Percentiles rank a stretch among this genome's conserved stretches.
Conservation (phyloP, 176 grass and related monocot species). For the Eragrostis curvula region DNA sequence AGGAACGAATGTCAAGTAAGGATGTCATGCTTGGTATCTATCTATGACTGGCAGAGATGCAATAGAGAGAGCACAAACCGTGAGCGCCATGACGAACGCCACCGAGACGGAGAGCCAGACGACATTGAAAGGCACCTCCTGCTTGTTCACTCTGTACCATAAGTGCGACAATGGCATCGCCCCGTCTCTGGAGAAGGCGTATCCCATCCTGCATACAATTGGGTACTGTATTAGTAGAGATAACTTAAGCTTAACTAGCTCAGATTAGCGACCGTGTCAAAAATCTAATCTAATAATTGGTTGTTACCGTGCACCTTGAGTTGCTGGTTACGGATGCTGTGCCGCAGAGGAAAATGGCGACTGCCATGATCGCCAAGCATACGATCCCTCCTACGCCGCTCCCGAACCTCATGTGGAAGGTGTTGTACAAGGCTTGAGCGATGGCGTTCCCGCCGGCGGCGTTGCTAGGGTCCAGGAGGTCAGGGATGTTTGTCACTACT, state of each 20-base stretch:
- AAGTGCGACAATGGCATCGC: constrained; percentile 61
- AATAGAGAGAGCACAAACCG: constrained; percentile 23
- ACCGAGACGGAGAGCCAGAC: constrained; percentile 64
- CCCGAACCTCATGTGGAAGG: constrained; percentile 54
- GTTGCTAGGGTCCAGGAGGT: constrained; percentile 54
- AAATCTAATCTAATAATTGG: no score
- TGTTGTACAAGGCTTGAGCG: constrained; percentile 56
- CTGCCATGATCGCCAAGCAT: constrained; percentile 50
- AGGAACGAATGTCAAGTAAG: no score
- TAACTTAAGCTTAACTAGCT: no score
- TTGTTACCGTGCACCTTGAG: constrained; percentile 40
- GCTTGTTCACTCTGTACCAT: constrained; percentile 59
- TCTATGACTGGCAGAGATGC: no score
- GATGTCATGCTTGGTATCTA: no score
- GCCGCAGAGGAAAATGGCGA: constrained; percentile 63
- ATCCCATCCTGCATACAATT: constrained; percentile 50
- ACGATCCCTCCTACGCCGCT: constrained; percentile 49
- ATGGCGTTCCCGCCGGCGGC: constrained; percentile 68
- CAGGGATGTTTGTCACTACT: constrained; percentile 48
- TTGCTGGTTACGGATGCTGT: constrained; percentile 55
- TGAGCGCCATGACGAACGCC: constrained; percentile 62
- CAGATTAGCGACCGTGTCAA: no score
- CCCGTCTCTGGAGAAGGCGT: constrained; percentile 78
- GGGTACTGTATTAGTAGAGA: no score
- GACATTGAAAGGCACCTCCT: constrained; percentile 61